Evolutionary conservation across 768 basidiomycete species (phyloP).

Genomic region (Tylopilus subfusipes): DNA sequence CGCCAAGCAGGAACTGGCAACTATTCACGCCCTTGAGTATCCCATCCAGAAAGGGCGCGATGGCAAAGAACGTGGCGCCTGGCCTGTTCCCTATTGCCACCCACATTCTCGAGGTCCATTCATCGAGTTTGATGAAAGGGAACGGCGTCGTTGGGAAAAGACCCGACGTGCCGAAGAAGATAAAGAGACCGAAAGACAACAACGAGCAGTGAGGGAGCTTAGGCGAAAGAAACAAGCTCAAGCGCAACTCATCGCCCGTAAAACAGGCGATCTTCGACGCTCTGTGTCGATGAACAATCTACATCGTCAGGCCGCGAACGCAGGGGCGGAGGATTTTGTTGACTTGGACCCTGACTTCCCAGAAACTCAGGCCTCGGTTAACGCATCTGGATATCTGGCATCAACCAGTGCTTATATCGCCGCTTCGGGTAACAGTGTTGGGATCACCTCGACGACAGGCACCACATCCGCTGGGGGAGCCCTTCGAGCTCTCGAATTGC

Average conservation of each 20-base stretch:
- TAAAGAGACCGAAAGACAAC: constrained; percentile 33
- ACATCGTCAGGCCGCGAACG: constrained; percentile 47
- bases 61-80: constrained; percentile 54
- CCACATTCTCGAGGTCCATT: constrained; percentile 73
- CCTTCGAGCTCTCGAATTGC: constrained; percentile 46
- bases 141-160: constrained; percentile 65
- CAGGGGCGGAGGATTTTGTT: constrained; percentile 39
- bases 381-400: constrained; percentile 68
- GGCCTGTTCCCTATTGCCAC: constrained; percentile 84
- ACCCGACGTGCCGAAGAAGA: constrained; percentile 39
- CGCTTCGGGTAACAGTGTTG: constrained; percentile 94
- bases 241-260: constrained; percentile 26
- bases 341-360: constrained; percentile 39
- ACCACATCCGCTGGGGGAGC: constrained; percentile 66
- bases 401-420: constrained; percentile 69
- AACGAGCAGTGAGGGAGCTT: constrained; percentile 25
- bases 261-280: constrained; percentile 60
- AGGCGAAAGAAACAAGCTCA: constrained; percentile 29
- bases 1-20: constrained; percentile 74
- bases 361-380: constrained; percentile 48
- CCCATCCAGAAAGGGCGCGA: constrained; percentile 49
- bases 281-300: constrained; percentile 75
- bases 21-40: constrained; percentile 85
- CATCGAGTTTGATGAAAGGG: constrained; percentile 68
- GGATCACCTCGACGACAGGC: constrained; percentile 86